These are phyloP conservation scores for Rhizoclosmatium sp. DNA, from an alignment of 192 early-diverging fungal species.

Conservation along the genomic window DNA sequence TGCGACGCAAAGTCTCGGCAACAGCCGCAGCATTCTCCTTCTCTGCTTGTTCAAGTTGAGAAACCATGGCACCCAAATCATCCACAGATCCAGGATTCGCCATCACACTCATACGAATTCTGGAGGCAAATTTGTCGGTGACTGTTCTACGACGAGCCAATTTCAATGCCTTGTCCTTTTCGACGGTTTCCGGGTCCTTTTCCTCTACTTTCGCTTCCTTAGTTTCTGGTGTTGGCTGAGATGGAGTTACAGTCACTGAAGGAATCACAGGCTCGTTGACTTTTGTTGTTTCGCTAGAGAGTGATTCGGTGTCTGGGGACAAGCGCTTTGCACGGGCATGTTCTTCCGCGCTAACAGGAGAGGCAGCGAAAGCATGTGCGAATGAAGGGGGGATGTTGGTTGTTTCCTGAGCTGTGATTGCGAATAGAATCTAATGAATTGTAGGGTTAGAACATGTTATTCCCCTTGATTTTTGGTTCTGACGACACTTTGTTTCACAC, in stretches of 20 bases:
- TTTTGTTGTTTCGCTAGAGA: neutral
- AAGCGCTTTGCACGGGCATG: neutral
- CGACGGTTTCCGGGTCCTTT: neutral
- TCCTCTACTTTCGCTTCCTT: neutral
- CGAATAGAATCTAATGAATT: slow-evolving; percentile 32
- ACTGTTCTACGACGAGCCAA: neutral
- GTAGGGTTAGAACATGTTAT: slow-evolving; percentile 27
- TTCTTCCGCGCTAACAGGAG: slow-evolving; percentile 14
- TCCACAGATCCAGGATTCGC: slow-evolving; percentile 18
- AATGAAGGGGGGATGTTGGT: slow-evolving; percentile 42
- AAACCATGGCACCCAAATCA: slow-evolving; percentile 25
- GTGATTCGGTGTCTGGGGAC: slow-evolving; percentile 7
- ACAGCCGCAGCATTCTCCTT: neutral
- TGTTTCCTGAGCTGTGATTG: slow-evolving; percentile 42
- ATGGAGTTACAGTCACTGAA: neutral
- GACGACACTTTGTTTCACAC: neutral
- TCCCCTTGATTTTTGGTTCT: neutral
- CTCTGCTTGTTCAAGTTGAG: slow-evolving; percentile 16
- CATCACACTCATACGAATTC: slow-evolving; percentile 32
- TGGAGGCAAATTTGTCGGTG: slow-evolving; percentile 7
- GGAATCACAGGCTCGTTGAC: neutral
- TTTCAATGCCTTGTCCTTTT: neutral
- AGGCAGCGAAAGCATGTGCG: slow-evolving; percentile 33
- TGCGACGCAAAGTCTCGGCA: slow-evolving; percentile 2
- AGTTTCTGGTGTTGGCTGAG: neutral